Base-by-base conservation (phyloP, 2,329 filamentous ascomycete species). In the Cordyceps pruinosa region DNA sequence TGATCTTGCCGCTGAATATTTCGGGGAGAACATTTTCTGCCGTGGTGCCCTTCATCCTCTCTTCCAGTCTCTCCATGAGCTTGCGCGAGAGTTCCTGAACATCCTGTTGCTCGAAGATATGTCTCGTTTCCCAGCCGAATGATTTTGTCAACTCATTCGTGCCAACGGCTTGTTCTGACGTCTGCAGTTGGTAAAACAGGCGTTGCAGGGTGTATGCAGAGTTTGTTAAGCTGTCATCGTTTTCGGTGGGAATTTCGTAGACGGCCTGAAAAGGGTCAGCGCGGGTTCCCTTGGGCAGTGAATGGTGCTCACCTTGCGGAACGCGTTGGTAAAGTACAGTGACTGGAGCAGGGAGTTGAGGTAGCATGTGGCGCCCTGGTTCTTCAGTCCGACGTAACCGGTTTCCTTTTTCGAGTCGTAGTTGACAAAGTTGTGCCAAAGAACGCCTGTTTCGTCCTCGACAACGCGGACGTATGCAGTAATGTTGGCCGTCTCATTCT, bases 321-420 rank as follows among this genome's bases (percentile, higher is more conserved):
- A 99, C 39, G 89, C 87, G 70, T 96, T 97, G 52, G 85, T 94
- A 66, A 93, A 92, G 68, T 90, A 94, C 45, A 94, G 74, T 1
- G 89, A 93, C 68, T 94, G 89, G 47, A 94, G 76, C 7, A 94
- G 80, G 8, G 89, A 93, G 71, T 94, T 94, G 49, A 94, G 77
- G 69, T 94, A 94, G 73, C 89, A 94, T 1, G 89, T 94, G 50
- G 94, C 94, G 62, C 94, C 94, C 72, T 97, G 94, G 67, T 99
- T 99, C 72, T 94, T 94, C 55, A 99, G 77, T 3, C 94, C 94
- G 42, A 99, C 94, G 76, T 92, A 97, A 58, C 94, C 94, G 0
- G 94, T 99, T 74, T 97, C 92, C 70, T 94, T 96, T 76, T 97
- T 99, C n/a, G 94, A 97, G 70, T 99, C 92, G 70, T 99, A 99